A percentile compares a stretch with the other conserved stretches of the same genome.
Evolutionary conservation across 1,139 yeast genomes (phyloP).

Genomic region (Diutina sp.): DNA sequence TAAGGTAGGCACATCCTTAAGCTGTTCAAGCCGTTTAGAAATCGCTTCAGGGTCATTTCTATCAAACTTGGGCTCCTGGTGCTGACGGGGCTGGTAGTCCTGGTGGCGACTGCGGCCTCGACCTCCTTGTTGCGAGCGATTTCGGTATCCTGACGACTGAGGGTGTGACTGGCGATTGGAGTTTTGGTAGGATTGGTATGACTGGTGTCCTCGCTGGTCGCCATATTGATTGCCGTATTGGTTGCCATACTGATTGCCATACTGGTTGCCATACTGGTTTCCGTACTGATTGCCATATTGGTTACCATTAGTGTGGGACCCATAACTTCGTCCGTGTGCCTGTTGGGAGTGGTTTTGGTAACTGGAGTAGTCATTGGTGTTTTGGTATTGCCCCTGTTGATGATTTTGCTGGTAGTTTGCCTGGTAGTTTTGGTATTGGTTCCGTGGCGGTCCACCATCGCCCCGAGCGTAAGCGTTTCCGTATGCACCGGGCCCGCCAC

Average conservation of each 20-base stretch:
- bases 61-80: background rate
- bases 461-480: background rate
- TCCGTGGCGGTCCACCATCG: background rate
- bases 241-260: background rate
- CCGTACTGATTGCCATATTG: background rate
- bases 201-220: background rate
- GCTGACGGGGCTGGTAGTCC: background rate
- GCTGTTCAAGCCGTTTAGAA: background rate
- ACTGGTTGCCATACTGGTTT: background rate
- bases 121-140: background rate
- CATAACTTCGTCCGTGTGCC: background rate
- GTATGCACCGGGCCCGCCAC: background rate
- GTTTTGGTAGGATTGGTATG: background rate
- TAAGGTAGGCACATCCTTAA: background rate
- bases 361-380: background rate
- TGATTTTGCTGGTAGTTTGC: background rate
- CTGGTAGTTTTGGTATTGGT: background rate
- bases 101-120: background rate
- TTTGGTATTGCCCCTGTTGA: background rate
- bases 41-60: background rate
- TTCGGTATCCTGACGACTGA: background rate
- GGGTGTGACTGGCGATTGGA: background rate
- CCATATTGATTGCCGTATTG: background rate
- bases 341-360: background rate
- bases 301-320: background rate